A percentile compares a stretch with the other conserved stretches of the same genome.
Conservation (phyloP, 352 stramenopile species). For the Phytophthora capsici region DNA sequence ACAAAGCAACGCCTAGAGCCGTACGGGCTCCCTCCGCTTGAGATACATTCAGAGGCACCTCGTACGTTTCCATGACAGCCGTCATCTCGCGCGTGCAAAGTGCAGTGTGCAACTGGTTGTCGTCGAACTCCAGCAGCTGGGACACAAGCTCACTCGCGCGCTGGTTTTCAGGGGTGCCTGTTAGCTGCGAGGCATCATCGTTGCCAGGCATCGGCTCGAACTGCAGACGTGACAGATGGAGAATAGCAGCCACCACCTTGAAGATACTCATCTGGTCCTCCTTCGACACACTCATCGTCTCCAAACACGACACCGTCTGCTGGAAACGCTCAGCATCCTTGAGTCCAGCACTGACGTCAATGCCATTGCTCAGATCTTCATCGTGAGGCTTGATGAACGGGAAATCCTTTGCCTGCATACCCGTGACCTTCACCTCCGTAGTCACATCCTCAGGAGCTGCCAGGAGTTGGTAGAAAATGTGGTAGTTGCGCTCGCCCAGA, state of each 20-base stretch:
- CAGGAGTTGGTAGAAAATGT: conserved; percentile 98
- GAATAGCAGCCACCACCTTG: conserved; percentile 79
- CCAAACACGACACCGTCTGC: conserved; percentile 75
- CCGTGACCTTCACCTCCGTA: conserved; percentile 69
- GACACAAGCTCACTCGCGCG: conserved; percentile 57
- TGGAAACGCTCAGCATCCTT: conserved; percentile 78
- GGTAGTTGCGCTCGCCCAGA: conserved; percentile 97
- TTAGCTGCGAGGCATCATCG: conserved; percentile 73
- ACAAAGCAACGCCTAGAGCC: conserved; percentile 86
- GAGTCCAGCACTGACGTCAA: conserved; percentile 62
- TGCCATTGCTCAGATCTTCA: conserved; percentile 31
- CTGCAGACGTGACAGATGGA: conserved; percentile 82
- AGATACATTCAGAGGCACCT: conserved; percentile 84
- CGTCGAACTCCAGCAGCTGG: conserved; percentile 70
- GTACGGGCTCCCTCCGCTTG: conserved; percentile 83
- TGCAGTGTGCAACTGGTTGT: conserved; percentile 69
- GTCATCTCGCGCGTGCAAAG: conserved; percentile 86
- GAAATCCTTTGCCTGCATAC: conserved; percentile 83
- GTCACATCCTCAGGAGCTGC: conserved; percentile 60
- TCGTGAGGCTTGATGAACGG: conserved; percentile 70
- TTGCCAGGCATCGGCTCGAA: conserved; percentile 65
- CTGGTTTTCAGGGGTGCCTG: conserved; percentile 56
- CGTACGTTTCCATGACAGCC: conserved; percentile 81
- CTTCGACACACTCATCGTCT: conserved; percentile 75
- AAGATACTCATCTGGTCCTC: conserved; percentile 81